These are phyloP conservation scores for Aureobasidium subglaciale DNA, from an alignment of 2,329 filamentous ascomycete genomes.

Conservation along the genomic window DNA sequence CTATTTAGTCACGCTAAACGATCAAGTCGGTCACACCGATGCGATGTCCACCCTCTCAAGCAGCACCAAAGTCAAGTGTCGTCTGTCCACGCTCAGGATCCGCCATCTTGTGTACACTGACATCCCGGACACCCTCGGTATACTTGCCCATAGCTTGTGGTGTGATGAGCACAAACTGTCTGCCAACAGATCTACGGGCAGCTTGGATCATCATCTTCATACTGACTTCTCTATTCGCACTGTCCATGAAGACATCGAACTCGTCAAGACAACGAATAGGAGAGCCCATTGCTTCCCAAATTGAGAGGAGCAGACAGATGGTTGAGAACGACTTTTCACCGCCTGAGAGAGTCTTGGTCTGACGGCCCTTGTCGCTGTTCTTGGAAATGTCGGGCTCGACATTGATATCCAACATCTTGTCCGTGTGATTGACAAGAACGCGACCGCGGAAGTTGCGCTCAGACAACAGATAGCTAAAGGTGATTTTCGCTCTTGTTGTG, in stretches of 20 bases:
- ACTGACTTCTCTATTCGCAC: constrained; percentile 85
- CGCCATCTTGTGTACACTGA: constrained; percentile 64
- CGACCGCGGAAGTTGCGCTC: constrained; percentile 83
- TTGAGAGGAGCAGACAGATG: constrained; percentile 81
- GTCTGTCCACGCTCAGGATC: constrained; percentile 47
- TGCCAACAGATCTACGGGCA: constrained; percentile 76
- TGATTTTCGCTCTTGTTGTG: constrained; percentile 73
- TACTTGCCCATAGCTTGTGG: constrained; percentile 66
- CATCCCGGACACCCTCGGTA: constrained; percentile 57
- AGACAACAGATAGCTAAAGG: constrained; percentile 81
- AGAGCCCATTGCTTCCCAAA: constrained; percentile 98
- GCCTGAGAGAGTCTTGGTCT: constrained; percentile 86
- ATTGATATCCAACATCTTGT: constrained; percentile 68
- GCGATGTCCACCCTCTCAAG: background rate
- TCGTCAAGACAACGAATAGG: constrained; percentile 92
- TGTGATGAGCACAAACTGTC: constrained; percentile 94
- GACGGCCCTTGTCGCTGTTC: constrained; percentile 62
- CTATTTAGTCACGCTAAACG: background rate
- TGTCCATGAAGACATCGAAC: constrained; percentile 99
- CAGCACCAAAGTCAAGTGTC: constrained; percentile 24
- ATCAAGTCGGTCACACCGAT: background rate
- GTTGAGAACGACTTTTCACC: constrained; percentile 98
- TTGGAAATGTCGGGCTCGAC: constrained; percentile 65
- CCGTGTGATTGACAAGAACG: constrained; percentile 68
- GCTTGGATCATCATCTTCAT: constrained; percentile 89